phyloP scores from a whole-genome alignment of 257 asterid genomes.

The Capsicum pubescens region DNA sequence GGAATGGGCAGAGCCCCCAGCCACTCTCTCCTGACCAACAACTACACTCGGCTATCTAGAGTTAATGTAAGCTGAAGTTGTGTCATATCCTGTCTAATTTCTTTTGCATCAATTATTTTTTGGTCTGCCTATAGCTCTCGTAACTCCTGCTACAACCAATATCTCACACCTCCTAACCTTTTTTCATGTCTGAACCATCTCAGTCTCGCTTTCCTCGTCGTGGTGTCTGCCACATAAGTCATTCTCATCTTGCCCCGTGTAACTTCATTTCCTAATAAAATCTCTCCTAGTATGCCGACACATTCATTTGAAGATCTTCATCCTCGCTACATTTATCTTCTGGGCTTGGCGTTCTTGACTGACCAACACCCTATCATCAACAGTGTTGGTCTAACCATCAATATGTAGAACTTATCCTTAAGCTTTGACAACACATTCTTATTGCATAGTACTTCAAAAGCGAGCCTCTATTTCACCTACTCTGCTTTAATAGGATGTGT shows the following conservation, averaged over 20 bases:
- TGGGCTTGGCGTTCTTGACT: background rate
- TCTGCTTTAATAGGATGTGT: too few relatives aligned
- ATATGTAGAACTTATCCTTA: too few relatives aligned
- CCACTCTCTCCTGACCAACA: too few relatives aligned
- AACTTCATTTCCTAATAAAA: too few relatives aligned
- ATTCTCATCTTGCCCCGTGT: too few relatives aligned
- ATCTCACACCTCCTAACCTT: background rate
- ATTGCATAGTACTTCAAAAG: background rate
- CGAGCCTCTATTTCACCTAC: background rate
- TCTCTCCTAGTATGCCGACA: too few relatives aligned
- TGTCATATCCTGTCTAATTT: background rate
- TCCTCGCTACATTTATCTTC: background rate
- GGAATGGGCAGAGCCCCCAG: too few relatives aligned
- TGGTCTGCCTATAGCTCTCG: background rate
- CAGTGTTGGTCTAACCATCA: background rate
- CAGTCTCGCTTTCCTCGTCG: background rate
- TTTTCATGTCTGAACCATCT: too few relatives aligned
- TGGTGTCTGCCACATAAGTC: too few relatives aligned
- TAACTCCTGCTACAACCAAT: background rate
- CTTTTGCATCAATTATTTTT: too few relatives aligned
- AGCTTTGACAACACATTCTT: background rate
- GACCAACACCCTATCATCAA: background rate
- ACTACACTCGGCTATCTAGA: too few relatives aligned
- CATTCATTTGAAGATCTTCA: background rate
- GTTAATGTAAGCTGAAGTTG: too few relatives aligned